Conservation (phyloP, 805 yeast species). For the Helenozyma rhizophorensis region DNA sequence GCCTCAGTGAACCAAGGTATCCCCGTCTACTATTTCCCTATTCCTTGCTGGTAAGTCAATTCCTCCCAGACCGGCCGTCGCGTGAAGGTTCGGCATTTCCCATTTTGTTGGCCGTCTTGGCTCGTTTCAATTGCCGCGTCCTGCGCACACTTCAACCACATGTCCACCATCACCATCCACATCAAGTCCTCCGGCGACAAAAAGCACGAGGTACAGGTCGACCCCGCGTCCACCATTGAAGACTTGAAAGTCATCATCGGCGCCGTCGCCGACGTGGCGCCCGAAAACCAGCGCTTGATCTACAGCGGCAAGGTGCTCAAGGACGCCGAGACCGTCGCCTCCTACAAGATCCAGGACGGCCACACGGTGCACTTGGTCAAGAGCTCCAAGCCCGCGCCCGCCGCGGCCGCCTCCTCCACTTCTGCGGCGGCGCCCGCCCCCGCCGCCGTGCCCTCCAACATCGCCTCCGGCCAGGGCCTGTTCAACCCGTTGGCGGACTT, state of each 20-base stretch:
- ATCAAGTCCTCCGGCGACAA: constrained; percentile 65
- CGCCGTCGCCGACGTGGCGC: constrained; percentile 59
- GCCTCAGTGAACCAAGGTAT: no score
- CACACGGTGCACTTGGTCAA: constrained; percentile 88
- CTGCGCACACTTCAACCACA: no score
- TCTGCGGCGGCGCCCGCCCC: constrained; percentile 1
- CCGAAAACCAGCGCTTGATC: constrained; percentile 80
- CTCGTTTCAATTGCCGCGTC: no score
- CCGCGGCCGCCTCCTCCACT: constrained; percentile 20
- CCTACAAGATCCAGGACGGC: constrained; percentile 79
- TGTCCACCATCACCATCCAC: constrained; percentile 28
- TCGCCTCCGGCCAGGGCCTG: constrained; percentile 84
- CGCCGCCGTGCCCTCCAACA: constrained; percentile 60
- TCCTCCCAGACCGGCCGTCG: no score
- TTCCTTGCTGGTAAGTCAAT: no score
- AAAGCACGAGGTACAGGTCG: constrained; percentile 63
- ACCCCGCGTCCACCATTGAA: constrained; percentile 51
- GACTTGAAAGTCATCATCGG: constrained; percentile 68
- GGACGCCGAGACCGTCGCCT: constrained; percentile 68
- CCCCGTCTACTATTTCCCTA: no score
- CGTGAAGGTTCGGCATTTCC: no score
- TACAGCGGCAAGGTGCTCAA: constrained; percentile 92
- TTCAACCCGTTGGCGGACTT: constrained; percentile 88
- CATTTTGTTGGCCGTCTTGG: no score
- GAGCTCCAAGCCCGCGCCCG: constrained; percentile 42